phyloP scores from a whole-genome alignment of 371 early-diverging fungal species.

The Capillidium heterosporum region DNA sequence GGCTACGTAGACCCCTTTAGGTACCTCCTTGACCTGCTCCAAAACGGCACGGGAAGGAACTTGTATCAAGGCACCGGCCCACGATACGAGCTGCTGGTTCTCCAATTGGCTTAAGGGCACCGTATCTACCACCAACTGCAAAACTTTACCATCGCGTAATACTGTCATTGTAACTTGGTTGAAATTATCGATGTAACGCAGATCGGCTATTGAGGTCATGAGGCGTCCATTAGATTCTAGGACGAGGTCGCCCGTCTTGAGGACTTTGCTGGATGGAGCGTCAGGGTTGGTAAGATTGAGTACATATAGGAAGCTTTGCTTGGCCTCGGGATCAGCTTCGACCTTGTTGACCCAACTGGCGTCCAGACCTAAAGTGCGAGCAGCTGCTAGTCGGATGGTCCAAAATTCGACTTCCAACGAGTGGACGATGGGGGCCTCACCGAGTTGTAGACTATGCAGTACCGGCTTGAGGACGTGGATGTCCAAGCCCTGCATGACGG shows the following conservation, averaged over 20 bases:
- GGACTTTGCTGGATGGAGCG: slow-evolving; percentile 29
- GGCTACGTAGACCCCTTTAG: slow-evolving; percentile 55
- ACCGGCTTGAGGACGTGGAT: slow-evolving; percentile 19
- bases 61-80: slow-evolving; percentile 75
- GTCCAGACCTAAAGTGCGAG: slow-evolving; percentile 55
- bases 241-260: slow-evolving; percentile 72
- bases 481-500: slow-evolving; percentile 40
- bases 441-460: slow-evolving; percentile 16
- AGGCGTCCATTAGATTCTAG: slow-evolving; percentile 42
- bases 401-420: slow-evolving; percentile 55
- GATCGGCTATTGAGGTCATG: not conserved
- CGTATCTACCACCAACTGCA: slow-evolving; percentile 30
- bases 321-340: slow-evolving; percentile 34
- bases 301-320: slow-evolving; percentile 47
- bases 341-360: slow-evolving; percentile 59
- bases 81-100: slow-evolving; percentile 41
- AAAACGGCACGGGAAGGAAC: slow-evolving; percentile 63
- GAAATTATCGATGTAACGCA: not conserved
- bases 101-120: slow-evolving; percentile 27
- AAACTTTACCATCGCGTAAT: slow-evolving; percentile 32
- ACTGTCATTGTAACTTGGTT: slow-evolving; percentile 15
- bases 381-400: slow-evolving; percentile 60
- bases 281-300: slow-evolving; percentile 32
- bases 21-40: slow-evolving; percentile 53
- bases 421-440: slow-evolving; percentile 22